A percentile compares a stretch with the other conserved stretches of the same genome.
Evolutionary conservation across 78 protist genomes (phyloP).

Genomic region (Cavenderia fasciculata): DNA sequence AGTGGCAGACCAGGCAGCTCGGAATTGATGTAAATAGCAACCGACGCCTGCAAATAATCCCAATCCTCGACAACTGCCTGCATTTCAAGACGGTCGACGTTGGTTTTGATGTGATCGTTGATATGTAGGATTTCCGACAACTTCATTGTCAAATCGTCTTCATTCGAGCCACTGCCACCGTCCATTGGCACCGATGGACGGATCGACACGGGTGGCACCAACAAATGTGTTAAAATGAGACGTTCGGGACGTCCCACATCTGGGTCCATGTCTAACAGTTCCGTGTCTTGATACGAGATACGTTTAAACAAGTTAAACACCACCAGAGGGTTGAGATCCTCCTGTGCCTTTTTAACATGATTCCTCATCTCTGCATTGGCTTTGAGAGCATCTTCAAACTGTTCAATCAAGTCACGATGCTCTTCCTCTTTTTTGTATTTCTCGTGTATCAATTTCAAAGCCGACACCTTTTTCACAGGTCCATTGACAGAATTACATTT

Average conservation of each 20-base stretch:
- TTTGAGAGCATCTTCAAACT: conserved; percentile 56
- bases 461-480: conserved; percentile 88
- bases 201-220: conserved; percentile 97
- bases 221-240: conserved; percentile 81
- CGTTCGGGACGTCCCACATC: conserved; percentile 86
- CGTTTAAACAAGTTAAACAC: conserved; percentile 83
- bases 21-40: conserved; percentile 85
- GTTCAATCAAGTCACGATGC: neutral
- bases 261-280: conserved; percentile 92
- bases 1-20: conserved; percentile 88
- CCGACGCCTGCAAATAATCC: conserved; percentile 90
- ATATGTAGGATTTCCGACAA: conserved; percentile 82
- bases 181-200: conserved; percentile 97
- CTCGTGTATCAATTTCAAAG: conserved; percentile 91
- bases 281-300: conserved; percentile 85
- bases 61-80: conserved; percentile 81
- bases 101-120: conserved; percentile 78
- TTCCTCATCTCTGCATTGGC: conserved; percentile 65
- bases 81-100: conserved; percentile 36
- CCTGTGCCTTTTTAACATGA: conserved; percentile 85
- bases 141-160: conserved; percentile 98
- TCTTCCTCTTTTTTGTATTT: conserved; percentile 48
- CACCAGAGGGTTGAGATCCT: conserved; percentile 91
- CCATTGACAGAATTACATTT: conserved; percentile 93
- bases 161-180: conserved; percentile 89